Conservation (phyloP, 768 basidiomycete genomes). For the Erythrobasidium yunnanense region DNA sequence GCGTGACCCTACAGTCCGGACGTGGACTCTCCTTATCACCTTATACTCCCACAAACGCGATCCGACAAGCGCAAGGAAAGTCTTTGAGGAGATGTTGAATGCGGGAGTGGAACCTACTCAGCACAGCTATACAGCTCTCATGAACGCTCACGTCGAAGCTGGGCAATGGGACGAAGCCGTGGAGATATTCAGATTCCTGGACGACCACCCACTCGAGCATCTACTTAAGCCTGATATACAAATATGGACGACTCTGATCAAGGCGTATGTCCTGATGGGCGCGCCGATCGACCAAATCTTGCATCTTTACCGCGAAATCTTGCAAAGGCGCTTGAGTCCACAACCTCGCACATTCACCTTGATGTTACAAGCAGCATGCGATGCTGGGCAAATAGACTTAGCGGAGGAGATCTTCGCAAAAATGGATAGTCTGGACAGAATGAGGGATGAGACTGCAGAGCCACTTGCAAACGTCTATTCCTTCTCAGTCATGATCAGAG, state of each 20-base stretch:
- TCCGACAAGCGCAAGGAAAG: constrained; percentile 33
- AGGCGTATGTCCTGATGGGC: constrained; percentile 70
- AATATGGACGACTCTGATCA: constrained; percentile 55
- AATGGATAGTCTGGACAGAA: constrained; percentile 54
- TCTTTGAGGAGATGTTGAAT: constrained; percentile 36
- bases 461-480: constrained; percentile 41
- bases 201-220: constrained; percentile 30
- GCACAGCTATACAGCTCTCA: constrained; percentile 48
- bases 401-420: constrained; percentile 59
- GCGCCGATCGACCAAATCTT: constrained; percentile 61
- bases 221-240: constrained; percentile 43
- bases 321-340: constrained; percentile 50
- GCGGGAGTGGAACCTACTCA: constrained; percentile 36
- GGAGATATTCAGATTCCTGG: constrained; percentile 53
- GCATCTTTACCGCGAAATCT: constrained; percentile 48
- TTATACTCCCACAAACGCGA: constrained; percentile 37
- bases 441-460: constrained; percentile 26
- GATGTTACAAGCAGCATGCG: constrained; percentile 70
- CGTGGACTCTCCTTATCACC: constrained; percentile 33
- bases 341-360: constrained; percentile 58
- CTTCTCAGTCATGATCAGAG: constrained; percentile 64
- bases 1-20: neutral
- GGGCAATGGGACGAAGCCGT: constrained; percentile 70
- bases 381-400: constrained; percentile 54
- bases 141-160: constrained; percentile 72